Evolutionary conservation across 345 rosid species (phyloP), one percentile per base, ranked within the genome.

Genomic region (Lepidium sativum): DNA sequence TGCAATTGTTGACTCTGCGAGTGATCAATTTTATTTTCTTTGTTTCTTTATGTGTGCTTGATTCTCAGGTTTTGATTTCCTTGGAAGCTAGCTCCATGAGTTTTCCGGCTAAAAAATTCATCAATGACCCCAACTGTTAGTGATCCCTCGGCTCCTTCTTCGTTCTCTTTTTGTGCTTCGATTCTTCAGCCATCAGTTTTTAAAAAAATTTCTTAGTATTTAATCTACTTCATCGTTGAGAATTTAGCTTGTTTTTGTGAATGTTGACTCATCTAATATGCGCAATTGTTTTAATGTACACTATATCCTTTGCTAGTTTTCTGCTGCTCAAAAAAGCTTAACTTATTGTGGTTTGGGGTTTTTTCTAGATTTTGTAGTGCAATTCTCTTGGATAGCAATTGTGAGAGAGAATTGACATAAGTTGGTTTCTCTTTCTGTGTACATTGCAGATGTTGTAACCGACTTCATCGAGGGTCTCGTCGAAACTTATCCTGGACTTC

Each of bases 401-500:
- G 11, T 33, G 8, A 44, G 13, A 44, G 49, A 34, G 41, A 12
- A 2, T 54, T 41, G 44, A 9, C 49, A 16, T 52, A 33, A 9
- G 20, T 2, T 40, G n/a, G n/a, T 27, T 48, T 2, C 12, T 18
- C 5, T 16, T 42, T 8, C 47, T 25, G 39, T 40, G 16, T 57
- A 2, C 6, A 47, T 6, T 68, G 80, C 81, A 91, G 97, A 75
- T 79, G 96, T 85, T 51, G 97, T 91, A 56, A 91, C 85, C 21
- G 97, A 91, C 74, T 84, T 75, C 72, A 83, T 91, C 57, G 96
- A 91, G 55, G 97, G 97, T 53, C 85, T 91, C 12, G 86, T 82
- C 4, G 94, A 91, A 73, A 83, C 91, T 43, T 91, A 81, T 77
- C 88, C 94, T 11, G 88, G 83, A 61, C 76, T 91, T 64, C 96